Evolutionary conservation across 257 asterid genomes (phyloP).

Genomic region (Ligustrum vulgare): DNA sequence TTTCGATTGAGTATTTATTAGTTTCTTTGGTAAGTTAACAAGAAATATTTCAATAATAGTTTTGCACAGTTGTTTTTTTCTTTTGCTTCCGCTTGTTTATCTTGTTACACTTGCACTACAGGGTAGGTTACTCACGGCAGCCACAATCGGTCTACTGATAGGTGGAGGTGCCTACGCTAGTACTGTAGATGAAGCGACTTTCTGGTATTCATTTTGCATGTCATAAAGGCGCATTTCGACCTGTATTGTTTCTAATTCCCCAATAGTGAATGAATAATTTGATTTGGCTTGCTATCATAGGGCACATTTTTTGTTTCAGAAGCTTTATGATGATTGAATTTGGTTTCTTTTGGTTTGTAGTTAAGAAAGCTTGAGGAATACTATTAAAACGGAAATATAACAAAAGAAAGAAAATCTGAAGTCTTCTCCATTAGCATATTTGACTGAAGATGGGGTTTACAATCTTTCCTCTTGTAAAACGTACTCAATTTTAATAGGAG

Average conservation of each 20-base stretch:
- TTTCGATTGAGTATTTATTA: neutral
- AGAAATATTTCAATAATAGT: neutral
- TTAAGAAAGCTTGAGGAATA: neutral
- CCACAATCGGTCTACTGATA: constrained; percentile 80
- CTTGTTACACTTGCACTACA: constrained; percentile 43
- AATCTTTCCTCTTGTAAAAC: neutral
- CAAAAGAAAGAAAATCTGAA: neutral
- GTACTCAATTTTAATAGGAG: neutral
- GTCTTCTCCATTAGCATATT: neutral
- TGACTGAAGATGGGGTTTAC: neutral
- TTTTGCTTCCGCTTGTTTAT: neutral
- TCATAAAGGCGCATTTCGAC: neutral
- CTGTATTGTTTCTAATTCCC: neutral
- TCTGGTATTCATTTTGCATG: constrained; percentile 57
- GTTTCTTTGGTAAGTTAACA: neutral
- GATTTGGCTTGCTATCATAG: neutral
- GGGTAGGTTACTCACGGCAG: constrained; percentile 92
- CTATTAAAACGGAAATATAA: neutral
- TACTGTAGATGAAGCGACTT: constrained; percentile 98
- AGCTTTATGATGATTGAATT: neutral
- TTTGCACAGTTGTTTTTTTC: neutral
- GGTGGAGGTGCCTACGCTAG: constrained; percentile 98
- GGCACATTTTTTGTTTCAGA: neutral
- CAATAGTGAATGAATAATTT: neutral
- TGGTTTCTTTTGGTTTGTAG: neutral